Percentiles rank a stretch among this genome's conserved stretches.
phyloP scores from a whole-genome alignment of 2,329 filamentous ascomycete species.

The Mollisiaceae sp. region DNA sequence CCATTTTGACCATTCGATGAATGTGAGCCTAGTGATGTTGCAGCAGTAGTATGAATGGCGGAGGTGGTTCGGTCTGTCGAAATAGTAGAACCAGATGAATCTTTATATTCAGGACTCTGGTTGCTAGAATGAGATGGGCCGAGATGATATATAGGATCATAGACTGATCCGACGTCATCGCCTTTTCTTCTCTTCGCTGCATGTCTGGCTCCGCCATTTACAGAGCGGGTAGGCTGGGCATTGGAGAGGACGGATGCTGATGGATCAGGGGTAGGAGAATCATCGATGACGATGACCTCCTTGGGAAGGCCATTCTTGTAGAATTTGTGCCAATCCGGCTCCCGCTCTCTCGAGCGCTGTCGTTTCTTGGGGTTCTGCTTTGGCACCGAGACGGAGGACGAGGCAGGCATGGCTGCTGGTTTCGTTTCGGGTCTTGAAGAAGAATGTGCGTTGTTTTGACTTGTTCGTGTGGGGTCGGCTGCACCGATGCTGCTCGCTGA shows the following conservation, averaged over 20 bases:
- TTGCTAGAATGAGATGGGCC: slow-evolving; percentile 72
- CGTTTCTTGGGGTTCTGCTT: slow-evolving; percentile 46
- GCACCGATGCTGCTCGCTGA: slow-evolving; percentile 33
- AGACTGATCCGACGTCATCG: slow-evolving; percentile 57
- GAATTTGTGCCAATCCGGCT: slow-evolving; percentile 80
- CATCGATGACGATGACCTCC: slow-evolving; percentile 82
- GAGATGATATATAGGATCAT: slow-evolving; percentile 75
- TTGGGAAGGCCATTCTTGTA: slow-evolving; percentile 84
- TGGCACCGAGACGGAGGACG: slow-evolving; percentile 37
- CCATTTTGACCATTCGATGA: slow-evolving; percentile 62
- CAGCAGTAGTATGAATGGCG: slow-evolving; percentile 81
- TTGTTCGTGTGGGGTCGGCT: slow-evolving; percentile 35
- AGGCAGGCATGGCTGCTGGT: slow-evolving; percentile 45
- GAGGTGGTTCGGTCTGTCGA: slow-evolving; percentile 87
- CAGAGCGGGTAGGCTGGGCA: slow-evolving; percentile 33
- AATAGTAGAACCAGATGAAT: slow-evolving; percentile 71
- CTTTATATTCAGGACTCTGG: slow-evolving; percentile 71
- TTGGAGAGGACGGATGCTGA: slow-evolving; percentile 48
- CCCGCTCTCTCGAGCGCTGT: slow-evolving; percentile 50
- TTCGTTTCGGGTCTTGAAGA: slow-evolving; percentile 37
- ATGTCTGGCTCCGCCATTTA: slow-evolving; percentile 57
- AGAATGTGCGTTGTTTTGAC: slow-evolving; percentile 30
- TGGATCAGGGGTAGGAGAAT: slow-evolving; percentile 61
- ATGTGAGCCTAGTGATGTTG: slow-evolving; percentile 80
- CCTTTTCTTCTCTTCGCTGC: slow-evolving; percentile 72